Evolutionary conservation across 164 flowering plant species (phyloP).

Genomic region (Tinospora cordifolia): DNA sequence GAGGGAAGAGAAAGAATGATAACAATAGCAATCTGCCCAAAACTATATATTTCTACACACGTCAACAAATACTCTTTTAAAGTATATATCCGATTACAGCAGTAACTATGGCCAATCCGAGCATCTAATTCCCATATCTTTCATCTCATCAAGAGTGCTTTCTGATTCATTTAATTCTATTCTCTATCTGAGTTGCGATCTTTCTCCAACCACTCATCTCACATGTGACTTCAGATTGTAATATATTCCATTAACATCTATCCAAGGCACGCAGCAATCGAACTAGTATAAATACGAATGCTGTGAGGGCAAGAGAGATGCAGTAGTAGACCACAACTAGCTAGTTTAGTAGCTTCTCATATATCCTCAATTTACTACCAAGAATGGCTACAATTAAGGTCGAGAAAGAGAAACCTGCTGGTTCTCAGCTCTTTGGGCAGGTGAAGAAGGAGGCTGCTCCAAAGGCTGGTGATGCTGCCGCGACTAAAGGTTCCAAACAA

Average conservation of each 20-base stretch:
- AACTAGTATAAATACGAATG: background rate
- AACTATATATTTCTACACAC: background rate
- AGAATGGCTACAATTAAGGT: slow-evolving; percentile 45
- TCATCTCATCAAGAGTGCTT: background rate
- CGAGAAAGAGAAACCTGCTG: slow-evolving; percentile 34
- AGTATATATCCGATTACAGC: background rate
- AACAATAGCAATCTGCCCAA: background rate
- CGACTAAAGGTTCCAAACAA: too few relatives aligned
- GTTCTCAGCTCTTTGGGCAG: slow-evolving; percentile 31
- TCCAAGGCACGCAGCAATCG: too few relatives aligned
- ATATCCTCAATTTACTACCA: background rate
- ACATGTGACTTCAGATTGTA: background rate
- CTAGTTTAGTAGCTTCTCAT: background rate
- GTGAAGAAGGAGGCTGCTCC: slow-evolving; percentile 34
- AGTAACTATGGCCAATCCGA: background rate
- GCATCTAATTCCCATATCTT: background rate
- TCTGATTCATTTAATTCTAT: background rate
- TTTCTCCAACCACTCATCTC: background rate
- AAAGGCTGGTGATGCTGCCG: slow-evolving; percentile 23
- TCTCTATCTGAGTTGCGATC: background rate
- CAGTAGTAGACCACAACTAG: background rate
- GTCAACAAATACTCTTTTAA: background rate
- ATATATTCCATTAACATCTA: background rate
- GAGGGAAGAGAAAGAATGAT: background rate
- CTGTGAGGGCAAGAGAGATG: background rate